Evolutionary conservation across 2,329 filamentous ascomycete genomes (phyloP), one percentile per base, ranked within the genome.

Genomic region (Escovopsis weberi): DNA sequence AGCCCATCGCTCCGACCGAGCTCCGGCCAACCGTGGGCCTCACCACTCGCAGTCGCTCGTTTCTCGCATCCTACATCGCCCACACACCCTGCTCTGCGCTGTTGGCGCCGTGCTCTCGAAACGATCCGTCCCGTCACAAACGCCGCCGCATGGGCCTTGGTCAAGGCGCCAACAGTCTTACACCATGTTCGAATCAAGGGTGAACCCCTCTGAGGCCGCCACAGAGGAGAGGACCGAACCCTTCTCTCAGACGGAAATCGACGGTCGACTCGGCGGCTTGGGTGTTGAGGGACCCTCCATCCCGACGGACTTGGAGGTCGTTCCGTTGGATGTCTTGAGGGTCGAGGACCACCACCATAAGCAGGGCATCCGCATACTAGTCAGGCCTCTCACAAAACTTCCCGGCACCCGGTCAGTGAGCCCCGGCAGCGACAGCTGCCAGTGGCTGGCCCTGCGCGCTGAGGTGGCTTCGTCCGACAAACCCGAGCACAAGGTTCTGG

Each of bases 341-440:
- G 56, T 72, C 48, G 68, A 71, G 52, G 68, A 71, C 47, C 61
- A 68, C 48, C 67, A 72, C 51, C 67, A 75, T 56, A 65, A 64
- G 49, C 63, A 71, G 53, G 72, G 71, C 51, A 72, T 77, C 48
- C 71, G 74, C 43, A 72, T 77, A 43, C 60, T 78, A 37, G 66
- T 78, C 44, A 65, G 74, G 39, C 73, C 72, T 37, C 60, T 76
- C 42, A 69, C 68, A 45, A 63, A 62, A 48, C 58, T 75, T 43
- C 68, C 65, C 45, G 62, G 64, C 50, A 64, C 66, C 43, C 72
- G 72, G 39, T 70, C 72, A 23, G 70, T 76, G 39, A 74, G 70
- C 48, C 72, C 72, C 19, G 71, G 68, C 26, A 71, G 62, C 53
- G 68, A 74, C 39, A 75, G 69, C 56, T 72, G 70, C 54, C 67